Evolutionary conservation across 1,284 basidiomycete species (phyloP).

Genomic region (Ganoderma resinaceum): DNA sequence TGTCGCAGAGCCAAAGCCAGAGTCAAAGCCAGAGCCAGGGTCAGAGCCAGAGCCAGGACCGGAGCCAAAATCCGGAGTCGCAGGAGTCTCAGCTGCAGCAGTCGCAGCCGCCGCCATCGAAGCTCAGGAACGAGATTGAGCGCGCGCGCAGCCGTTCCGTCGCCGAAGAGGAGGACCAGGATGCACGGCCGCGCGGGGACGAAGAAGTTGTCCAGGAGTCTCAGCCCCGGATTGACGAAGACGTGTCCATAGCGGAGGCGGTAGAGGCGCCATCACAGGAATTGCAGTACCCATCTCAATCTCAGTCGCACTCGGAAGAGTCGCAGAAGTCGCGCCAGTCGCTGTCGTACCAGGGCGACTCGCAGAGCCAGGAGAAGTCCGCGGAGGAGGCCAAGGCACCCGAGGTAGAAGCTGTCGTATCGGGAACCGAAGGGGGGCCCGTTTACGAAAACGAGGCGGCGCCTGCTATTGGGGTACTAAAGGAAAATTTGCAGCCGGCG

Average conservation of each 20-base stretch:
- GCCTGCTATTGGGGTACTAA: not conserved
- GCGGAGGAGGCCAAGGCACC: not conserved
- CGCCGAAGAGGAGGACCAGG: not conserved
- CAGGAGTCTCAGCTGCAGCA: constrained; percentile 24
- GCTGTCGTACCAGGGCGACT: constrained; percentile 29
- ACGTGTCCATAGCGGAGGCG: constrained; percentile 4
- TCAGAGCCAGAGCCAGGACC: constrained; percentile 4
- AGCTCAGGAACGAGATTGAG: constrained; percentile 29
- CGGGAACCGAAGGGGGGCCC: not conserved
- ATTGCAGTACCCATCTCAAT: not conserved
- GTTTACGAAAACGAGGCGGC: constrained; percentile 1
- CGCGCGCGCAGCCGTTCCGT: not conserved
- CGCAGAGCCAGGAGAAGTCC: constrained; percentile 24
- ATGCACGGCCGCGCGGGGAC: not conserved
- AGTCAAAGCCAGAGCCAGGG: constrained; percentile 22
- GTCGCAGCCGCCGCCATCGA: constrained; percentile 25
- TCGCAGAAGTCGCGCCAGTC: constrained; percentile 21
- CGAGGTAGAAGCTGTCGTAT: not conserved
- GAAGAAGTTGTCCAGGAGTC: not conserved
- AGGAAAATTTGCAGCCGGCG: not conserved
- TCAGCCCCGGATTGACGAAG: not conserved
- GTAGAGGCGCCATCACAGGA: not conserved
- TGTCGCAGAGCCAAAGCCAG: constrained; percentile 21
- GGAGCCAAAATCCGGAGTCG: constrained; percentile 13
- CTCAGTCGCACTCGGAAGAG: not conserved